phyloP scores from a whole-genome alignment of 208 protist genomes.

The Tritrichomonas foetus region DNA sequence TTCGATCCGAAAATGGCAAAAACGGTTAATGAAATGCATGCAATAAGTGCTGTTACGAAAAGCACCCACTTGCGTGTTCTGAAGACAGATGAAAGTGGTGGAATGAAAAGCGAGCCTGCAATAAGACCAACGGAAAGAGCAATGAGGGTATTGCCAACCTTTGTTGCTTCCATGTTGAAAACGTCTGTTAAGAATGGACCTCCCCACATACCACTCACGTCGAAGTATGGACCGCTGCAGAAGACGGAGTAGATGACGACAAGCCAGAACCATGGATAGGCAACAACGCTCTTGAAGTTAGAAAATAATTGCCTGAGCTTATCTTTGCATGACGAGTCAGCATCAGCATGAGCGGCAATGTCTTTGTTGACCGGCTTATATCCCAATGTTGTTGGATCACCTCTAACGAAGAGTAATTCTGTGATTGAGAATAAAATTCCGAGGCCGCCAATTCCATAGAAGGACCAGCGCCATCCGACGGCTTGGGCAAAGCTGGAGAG shows the following conservation, averaged over 20 bases:
- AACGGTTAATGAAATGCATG: neutral
- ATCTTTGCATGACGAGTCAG: neutral
- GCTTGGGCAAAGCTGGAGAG: neutral
- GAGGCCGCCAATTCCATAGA: neutral
- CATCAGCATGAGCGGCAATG: no score
- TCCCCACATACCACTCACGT: neutral
- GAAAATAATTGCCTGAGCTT: neutral
- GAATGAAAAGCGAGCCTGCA: neutral
- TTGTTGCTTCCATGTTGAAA: neutral
- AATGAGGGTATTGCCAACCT: neutral
- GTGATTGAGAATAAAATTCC: neutral
- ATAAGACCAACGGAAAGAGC: neutral
- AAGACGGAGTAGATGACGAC: neutral
- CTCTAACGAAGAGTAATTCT: neutral
- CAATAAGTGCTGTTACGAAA: neutral
- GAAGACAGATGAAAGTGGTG: neutral
- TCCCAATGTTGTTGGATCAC: neutral
- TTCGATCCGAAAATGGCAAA: neutral
- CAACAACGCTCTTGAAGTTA: neutral
- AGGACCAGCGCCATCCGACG: neutral
- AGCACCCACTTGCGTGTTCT: neutral
- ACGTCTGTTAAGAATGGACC: neutral
- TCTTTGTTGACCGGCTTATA: neutral
- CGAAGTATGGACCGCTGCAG: neutral
- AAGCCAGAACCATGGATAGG: neutral